Conservation (phyloP, 1,284 basidiomycete genomes). For the Tetrapyrgos nigripes region DNA sequence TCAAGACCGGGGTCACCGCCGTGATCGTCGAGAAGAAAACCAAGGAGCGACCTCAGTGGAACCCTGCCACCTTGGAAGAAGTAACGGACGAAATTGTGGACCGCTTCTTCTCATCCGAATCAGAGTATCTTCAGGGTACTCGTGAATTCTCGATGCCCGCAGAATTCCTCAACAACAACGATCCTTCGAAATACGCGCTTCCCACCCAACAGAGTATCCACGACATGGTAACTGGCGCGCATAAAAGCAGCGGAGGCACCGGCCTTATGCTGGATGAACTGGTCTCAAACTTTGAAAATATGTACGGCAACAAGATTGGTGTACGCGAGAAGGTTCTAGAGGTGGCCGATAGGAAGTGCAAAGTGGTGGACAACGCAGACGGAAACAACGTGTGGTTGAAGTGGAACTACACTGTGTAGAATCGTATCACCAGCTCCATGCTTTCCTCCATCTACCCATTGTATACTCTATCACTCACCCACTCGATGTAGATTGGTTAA, state of each 20-base stretch:
- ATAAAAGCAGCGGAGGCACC: constrained; percentile 59
- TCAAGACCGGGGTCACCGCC: constrained; percentile 79
- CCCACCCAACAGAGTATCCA: constrained; percentile 75
- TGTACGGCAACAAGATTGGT: constrained; percentile 67
- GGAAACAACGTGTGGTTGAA: constrained; percentile 61
- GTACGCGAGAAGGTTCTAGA: constrained; percentile 78
- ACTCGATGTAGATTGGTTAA: too few relatives aligned
- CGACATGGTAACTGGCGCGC: constrained; percentile 62
- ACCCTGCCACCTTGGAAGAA: constrained; percentile 62
- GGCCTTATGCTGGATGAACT: constrained; percentile 68
- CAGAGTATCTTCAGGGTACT: constrained; percentile 50
- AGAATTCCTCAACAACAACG: constrained; percentile 35
- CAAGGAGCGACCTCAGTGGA: constrained; percentile 66
- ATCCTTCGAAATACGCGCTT: constrained; percentile 59
- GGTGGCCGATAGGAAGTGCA: constrained; percentile 68
- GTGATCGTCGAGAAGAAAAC: constrained; percentile 73
- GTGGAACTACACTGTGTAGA: constrained; percentile 54
- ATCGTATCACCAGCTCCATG: background rate
- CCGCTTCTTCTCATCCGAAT: constrained; percentile 65
- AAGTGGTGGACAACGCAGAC: constrained; percentile 60
- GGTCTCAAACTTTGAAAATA: constrained; percentile 57
- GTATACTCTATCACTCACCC: too few relatives aligned
- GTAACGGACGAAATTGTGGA: constrained; percentile 62
- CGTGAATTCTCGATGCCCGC: constrained; percentile 56
- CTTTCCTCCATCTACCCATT: background rate